A percentile compares a stretch with the other conserved stretches of the same genome.
Evolutionary conservation across 306 rosid genomes (phyloP).

Genomic region (Phaseolus lunatus): DNA sequence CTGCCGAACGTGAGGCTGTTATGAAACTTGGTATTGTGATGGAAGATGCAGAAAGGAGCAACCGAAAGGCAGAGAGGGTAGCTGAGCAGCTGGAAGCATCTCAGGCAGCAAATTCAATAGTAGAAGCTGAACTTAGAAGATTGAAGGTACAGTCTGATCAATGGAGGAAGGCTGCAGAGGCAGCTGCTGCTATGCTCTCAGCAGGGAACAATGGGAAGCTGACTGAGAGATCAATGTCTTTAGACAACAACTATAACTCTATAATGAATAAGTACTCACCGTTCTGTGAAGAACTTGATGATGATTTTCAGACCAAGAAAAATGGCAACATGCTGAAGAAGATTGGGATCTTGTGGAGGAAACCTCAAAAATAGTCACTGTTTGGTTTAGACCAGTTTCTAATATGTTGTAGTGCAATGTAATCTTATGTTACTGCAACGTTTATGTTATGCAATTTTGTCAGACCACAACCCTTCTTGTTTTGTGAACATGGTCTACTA

Average conservation of each 20-base stretch:
- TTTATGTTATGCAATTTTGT: slow-evolving; percentile 34
- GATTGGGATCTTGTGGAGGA: slow-evolving; percentile 93
- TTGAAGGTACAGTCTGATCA: slow-evolving; percentile 89
- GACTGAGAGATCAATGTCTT: slow-evolving; percentile 69
- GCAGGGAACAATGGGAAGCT: slow-evolving; percentile 73
- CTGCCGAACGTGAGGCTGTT: slow-evolving; percentile 67
- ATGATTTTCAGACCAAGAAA: slow-evolving; percentile 81
- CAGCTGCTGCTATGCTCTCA: slow-evolving; percentile 87
- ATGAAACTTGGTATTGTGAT: slow-evolving; percentile 67
- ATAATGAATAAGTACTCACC: slow-evolving; percentile 60
- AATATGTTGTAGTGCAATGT: neutral
- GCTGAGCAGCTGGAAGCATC: slow-evolving; percentile 78
- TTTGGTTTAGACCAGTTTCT: slow-evolving; percentile 24
- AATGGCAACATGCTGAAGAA: slow-evolving; percentile 92
- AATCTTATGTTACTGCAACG: neutral
- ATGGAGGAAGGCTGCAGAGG: slow-evolving; percentile 99
- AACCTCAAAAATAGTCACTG: slow-evolving; percentile 70
- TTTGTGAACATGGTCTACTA: slow-evolving; percentile 1
- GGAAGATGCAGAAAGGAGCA: slow-evolving; percentile 76
- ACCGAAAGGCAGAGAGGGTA: slow-evolving; percentile 61
- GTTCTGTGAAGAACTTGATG: slow-evolving; percentile 74
- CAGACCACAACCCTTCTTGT: neutral
- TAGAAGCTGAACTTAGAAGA: slow-evolving; percentile 79
- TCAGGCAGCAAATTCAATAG: slow-evolving; percentile 68
- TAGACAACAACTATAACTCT: slow-evolving; percentile 70